Evolutionary conservation across 2,329 filamentous ascomycete genomes (phyloP).

Genomic region (Thermomyces lanuginosus): DNA sequence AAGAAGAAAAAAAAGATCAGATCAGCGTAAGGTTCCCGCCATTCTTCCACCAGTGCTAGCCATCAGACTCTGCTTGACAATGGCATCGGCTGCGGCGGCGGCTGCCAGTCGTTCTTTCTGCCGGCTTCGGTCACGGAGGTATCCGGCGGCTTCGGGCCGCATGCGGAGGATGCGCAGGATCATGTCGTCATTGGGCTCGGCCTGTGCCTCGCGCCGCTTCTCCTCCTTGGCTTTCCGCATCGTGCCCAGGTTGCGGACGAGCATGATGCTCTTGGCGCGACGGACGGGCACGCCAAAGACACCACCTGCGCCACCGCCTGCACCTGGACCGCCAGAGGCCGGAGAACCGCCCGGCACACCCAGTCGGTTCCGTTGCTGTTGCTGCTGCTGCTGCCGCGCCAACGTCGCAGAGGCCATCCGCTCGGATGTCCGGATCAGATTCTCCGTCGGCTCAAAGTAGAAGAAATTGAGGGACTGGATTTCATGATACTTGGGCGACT

Average conservation of each 20-base stretch:
- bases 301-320: slow-evolving; percentile 28
- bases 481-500: slow-evolving; percentile 96
- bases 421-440: slow-evolving; percentile 86
- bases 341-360: too few relatives aligned
- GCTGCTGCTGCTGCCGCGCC: slow-evolving; percentile 53
- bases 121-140: slow-evolving; percentile 75
- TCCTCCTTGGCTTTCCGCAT: slow-evolving; percentile 95
- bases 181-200: slow-evolving; percentile 95
- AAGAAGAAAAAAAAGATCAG: slow-evolving; percentile 1
- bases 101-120: slow-evolving; percentile 90
- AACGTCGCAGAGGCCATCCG: slow-evolving; percentile 82
- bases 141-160: slow-evolving; percentile 74
- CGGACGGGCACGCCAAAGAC: slow-evolving; percentile 36
- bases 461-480: slow-evolving; percentile 95
- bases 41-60: slow-evolving; percentile 39
- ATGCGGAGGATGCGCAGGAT: slow-evolving; percentile 88
- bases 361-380: slow-evolving; percentile 48
- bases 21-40: slow-evolving; percentile 25
- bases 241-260: slow-evolving; percentile 82
- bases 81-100: slow-evolving; percentile 77
- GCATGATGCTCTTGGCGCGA: slow-evolving; percentile 61
- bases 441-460: slow-evolving; percentile 86
- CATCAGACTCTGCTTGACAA: slow-evolving; percentile 79
- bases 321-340: slow-evolving; percentile 42
- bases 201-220: slow-evolving; percentile 86